A percentile compares a stretch with the other conserved stretches of the same genome.
phyloP scores from a whole-genome alignment of 352 stramenopile genomes.

The Phytophthora fragariaefolia region DNA sequence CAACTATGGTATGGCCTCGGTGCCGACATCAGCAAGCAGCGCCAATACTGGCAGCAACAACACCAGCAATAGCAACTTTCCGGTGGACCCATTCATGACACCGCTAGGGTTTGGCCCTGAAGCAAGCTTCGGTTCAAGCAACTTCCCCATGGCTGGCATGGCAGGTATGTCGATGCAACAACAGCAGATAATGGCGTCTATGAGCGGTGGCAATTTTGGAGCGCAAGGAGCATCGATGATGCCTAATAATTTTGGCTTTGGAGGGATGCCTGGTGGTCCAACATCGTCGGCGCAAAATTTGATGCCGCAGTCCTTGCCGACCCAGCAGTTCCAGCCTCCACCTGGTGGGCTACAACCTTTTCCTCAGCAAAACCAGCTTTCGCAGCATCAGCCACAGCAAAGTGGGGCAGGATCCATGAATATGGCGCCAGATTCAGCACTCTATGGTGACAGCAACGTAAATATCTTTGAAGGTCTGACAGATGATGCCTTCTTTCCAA shows the following conservation, averaged over 20 bases:
- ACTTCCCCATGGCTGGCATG: conserved; percentile 53
- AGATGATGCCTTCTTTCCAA: conserved; percentile 77
- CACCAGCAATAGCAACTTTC: conserved; percentile 48
- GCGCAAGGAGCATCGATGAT: conserved; percentile 39
- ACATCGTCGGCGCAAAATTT: conserved; percentile 34
- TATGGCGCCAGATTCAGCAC: conserved; percentile 31
- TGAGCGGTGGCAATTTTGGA: conserved; percentile 49
- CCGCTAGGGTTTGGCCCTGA: conserved; percentile 45
- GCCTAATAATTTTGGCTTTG: conserved; percentile 55
- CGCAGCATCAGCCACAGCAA: conserved; percentile 33
- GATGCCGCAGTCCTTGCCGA: conserved; percentile 32
- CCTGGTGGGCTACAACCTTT: conserved; percentile 31
- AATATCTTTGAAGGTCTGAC: conserved; percentile 83
- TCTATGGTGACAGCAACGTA: conserved; percentile 59
- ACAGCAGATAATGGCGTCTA: conserved; percentile 57
- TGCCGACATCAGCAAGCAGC: conserved; percentile 21
- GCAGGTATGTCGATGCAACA: conserved; percentile 46
- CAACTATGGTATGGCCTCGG: conserved; percentile 44
- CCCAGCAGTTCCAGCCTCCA: conserved; percentile 35
- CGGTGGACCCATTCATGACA: conserved; percentile 73
- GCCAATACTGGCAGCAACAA: conserved; percentile 25
- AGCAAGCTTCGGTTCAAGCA: conserved; percentile 40
- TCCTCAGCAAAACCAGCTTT: conserved; percentile 38
- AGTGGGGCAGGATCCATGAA: conserved; percentile 22
- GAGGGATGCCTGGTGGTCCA: conserved; percentile 22